phyloP scores from a whole-genome alignment of 2,329 filamentous ascomycete genomes.

The Paraphaeosphaeria minitans region DNA sequence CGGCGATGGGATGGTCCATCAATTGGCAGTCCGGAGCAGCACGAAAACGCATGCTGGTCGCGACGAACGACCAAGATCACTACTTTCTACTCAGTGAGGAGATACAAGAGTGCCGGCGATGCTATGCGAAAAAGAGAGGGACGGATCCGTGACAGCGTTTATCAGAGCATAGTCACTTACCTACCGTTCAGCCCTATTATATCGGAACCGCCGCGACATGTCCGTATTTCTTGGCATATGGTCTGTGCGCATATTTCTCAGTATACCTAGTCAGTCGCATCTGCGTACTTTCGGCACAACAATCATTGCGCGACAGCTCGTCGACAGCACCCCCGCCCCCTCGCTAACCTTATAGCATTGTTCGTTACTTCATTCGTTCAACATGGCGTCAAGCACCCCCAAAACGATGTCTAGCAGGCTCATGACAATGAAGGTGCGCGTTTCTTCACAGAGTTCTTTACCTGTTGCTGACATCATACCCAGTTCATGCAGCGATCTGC shows the following conservation, averaged over 20 bases:
- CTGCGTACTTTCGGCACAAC: not conserved
- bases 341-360: not conserved
- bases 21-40: not conserved
- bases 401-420: slow-evolving; percentile 85
- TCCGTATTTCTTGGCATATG: not conserved
- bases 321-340: not conserved
- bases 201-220: not conserved
- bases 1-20: not conserved
- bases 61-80: no score
- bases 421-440: slow-evolving; percentile 78
- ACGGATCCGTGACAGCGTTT: not conserved
- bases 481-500: slow-evolving; percentile 91
- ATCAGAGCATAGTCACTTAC: no score
- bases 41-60: no score
- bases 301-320: not conserved
- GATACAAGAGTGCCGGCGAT: no score
- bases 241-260: not conserved
- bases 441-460: not conserved
- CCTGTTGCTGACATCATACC: slow-evolving; percentile 17
- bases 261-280: not conserved
- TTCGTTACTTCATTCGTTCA: slow-evolving; percentile 3
- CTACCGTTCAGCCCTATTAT: slow-evolving; percentile 6
- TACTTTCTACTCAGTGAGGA: no score
- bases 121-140: no score
- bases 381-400: slow-evolving; percentile 40